Evolutionary conservation across 2,329 filamentous ascomycete genomes (phyloP), one percentile per base, ranked within the genome.

Genomic region (Talaromyces atroroseus): DNA sequence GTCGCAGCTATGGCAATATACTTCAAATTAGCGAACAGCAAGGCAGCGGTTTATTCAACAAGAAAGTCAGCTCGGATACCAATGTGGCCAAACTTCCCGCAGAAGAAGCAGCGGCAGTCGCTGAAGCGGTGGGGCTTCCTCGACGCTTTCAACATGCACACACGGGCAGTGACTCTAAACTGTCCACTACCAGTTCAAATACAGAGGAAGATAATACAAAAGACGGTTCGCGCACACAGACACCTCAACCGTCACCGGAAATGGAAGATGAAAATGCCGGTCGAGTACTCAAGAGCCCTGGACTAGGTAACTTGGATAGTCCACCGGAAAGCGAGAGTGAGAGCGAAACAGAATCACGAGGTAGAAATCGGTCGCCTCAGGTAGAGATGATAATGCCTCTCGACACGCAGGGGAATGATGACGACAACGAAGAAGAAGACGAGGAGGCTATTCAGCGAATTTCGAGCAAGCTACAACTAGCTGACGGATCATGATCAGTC

Each of bases 1-100:
- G 91, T 34, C 85, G 88, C 62, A 88, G 85, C 46, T 96, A 96
- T 69, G 79, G 86, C 52, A 82, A 86, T 53, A 90, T 96, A 72
- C 76, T 96, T 10, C 83, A 88, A 52, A 81, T 88, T 63, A 84
- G 81, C 49, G 80, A 78, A 49, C 63, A 66, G 11, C 68, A 69
- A 36, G 79, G 79, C 12, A 77, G 80, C 20, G 78, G 79, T 52
- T 71, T 83, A 34, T 76, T 85, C 49, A 69, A 71, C 8, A 74
- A 73, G 34, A 74, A 78, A 38, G 77, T 78, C 26, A 72, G 66
- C 11, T 23, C 24, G 21, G 69, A 78, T 44, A 79, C 73, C 58
- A 74, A 72, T 20, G 69, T 75, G n/a, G 72, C 73, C 26, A 73
- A 66, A 64, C 70, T 68, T 57, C 75, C 68, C 1, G 76, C 77